Conservation (phyloP, 1,139 yeast species). For the Candida sp. region DNA sequence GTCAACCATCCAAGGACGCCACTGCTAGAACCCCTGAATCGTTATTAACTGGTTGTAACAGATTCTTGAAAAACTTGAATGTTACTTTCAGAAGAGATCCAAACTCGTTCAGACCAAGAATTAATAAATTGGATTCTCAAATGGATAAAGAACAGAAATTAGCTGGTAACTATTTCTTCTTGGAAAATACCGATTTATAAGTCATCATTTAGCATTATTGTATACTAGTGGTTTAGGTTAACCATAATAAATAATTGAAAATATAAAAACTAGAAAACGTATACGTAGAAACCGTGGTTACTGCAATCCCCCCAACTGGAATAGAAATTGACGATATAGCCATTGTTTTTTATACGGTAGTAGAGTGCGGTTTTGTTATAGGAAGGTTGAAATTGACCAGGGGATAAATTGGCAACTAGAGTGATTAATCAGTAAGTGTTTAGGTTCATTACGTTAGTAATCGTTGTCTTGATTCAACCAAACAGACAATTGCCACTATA, state of each 20-base stretch:
- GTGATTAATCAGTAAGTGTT: too few species aligned
- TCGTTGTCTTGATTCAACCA: too few species aligned
- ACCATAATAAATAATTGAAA: neutral
- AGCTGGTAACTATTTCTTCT: conserved; percentile 91
- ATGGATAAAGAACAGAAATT: conserved; percentile 97
- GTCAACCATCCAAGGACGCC: conserved; percentile 83
- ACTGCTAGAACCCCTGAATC: conserved; percentile 87
- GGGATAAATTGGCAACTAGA: too few species aligned
- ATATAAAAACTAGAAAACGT: neutral
- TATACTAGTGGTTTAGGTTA: neutral
- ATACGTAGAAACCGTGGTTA: neutral
- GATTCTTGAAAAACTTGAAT: conserved; percentile 92
- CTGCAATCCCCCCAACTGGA: too few species aligned
- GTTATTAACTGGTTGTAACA: conserved; percentile 93
- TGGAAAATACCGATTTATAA: conserved; percentile 55
- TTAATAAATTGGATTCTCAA: conserved; percentile 95
- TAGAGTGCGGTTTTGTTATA: too few species aligned
- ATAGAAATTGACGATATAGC: too few species aligned
- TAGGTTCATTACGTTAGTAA: too few species aligned
- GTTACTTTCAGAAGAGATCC: conserved; percentile 99
- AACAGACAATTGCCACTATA: too few species aligned
- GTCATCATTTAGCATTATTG: neutral
- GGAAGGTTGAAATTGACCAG: too few species aligned
- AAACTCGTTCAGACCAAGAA: conserved; percentile 96
- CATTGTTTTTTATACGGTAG: too few species aligned